These are phyloP conservation scores for Pseudogymnoascus sp. DNA, from an alignment of 2,329 filamentous ascomycete genomes.

Conservation along the genomic window DNA sequence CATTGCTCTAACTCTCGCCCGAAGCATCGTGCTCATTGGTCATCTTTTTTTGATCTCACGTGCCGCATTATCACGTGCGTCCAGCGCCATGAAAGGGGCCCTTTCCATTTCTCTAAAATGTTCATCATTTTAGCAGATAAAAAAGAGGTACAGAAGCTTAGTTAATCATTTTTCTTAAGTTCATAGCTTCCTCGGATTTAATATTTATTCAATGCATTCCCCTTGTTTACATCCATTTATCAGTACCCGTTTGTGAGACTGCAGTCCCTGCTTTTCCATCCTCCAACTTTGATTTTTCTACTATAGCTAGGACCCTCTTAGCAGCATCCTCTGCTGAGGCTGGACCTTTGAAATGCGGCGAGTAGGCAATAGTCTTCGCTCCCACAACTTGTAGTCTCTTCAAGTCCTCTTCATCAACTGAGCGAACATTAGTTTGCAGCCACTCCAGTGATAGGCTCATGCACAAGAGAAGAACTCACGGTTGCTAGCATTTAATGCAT, in stretches of 20 bases:
- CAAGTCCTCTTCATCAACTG: slow-evolving; percentile 20
- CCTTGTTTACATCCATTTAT: neutral
- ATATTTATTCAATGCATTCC: neutral
- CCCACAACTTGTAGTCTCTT: slow-evolving; percentile 21
- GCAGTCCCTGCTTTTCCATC: slow-evolving; percentile 14
- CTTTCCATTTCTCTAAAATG: neutral
- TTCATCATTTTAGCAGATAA: neutral
- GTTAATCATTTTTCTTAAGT: neutral
- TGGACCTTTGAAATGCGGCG: slow-evolving; percentile 34
- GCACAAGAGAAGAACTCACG: slow-evolving; percentile 8
- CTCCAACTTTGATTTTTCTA: slow-evolving; percentile 35
- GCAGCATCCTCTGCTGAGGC: slow-evolving; percentile 32
- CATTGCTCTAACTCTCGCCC: too few relatives aligned
- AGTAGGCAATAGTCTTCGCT: slow-evolving; percentile 29
- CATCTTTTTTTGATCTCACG: too few relatives aligned
- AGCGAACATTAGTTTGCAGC: neutral
- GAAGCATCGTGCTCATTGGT: too few relatives aligned
- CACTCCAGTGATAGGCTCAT: neutral
- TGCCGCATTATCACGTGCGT: too few relatives aligned
- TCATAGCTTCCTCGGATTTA: neutral
- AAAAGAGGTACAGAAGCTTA: neutral
- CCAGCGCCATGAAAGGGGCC: too few relatives aligned
- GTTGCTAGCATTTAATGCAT: neutral
- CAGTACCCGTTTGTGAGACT: neutral
- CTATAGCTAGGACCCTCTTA: slow-evolving; percentile 28